A percentile compares a stretch with the other conserved stretches of the same genome.
Evolutionary conservation across 2,329 filamentous ascomycete genomes (phyloP).

Genomic region (Cytospora piceae): DNA sequence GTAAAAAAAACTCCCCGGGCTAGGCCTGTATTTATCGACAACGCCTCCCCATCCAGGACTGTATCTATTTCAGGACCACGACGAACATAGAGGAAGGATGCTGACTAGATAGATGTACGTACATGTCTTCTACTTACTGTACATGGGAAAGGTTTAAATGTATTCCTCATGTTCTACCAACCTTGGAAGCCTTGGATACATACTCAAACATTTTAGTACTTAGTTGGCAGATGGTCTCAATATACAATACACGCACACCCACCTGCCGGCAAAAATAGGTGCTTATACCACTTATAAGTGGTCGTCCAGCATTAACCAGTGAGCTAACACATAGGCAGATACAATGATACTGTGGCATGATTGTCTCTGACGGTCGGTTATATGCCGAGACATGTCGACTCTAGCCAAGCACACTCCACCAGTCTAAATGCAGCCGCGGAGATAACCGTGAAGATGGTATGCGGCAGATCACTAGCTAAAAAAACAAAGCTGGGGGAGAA

Average conservation of each 20-base stretch:
- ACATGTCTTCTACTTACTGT: no score
- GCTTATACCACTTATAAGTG: no score
- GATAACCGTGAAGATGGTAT: conserved; percentile 6
- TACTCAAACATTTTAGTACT: no score
- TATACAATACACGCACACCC: neutral
- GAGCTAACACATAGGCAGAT: no score
- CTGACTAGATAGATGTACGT: no score
- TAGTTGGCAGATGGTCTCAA: neutral
- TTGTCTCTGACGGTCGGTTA: conserved; percentile 2
- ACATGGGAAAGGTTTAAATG: no score
- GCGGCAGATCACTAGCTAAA: conserved; percentile 4
- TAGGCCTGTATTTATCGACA: neutral
- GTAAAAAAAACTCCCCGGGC: neutral
- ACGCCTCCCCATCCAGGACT: no score
- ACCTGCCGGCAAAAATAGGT: neutral
- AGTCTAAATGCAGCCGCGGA: conserved; percentile 1
- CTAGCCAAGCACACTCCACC: neutral
- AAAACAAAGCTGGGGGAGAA: conserved; percentile 15
- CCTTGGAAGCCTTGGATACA: no score
- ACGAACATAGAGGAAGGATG: no score
- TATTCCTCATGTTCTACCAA: no score
- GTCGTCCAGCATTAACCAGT: no score
- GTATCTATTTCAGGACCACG: no score
- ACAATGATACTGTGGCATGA: neutral
- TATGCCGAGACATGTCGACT: conserved; percentile 12